phyloP scores from a whole-genome alignment of 306 rosid genomes.

The Gastrolobium villosum region DNA sequence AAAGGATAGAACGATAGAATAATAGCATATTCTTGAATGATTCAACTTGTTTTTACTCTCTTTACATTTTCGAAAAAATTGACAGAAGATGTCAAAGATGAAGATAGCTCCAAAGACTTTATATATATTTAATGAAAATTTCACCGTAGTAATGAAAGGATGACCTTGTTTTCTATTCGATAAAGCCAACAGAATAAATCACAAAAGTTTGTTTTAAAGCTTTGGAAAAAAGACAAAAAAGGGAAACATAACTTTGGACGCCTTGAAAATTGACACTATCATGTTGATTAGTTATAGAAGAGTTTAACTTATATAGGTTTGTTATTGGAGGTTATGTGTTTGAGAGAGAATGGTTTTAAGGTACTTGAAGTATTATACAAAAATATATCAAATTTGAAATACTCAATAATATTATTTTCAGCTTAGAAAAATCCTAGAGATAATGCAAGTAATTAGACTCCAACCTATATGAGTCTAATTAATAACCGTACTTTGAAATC shows the following conservation, averaged over 20 bases:
- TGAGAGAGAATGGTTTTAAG: no score
- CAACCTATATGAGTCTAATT: no score
- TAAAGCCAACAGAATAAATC: slow-evolving; percentile 10
- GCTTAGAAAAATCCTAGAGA: no score
- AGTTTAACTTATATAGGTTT: neutral
- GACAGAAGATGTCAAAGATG: neutral
- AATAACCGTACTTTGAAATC: no score
- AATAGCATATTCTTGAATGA: neutral
- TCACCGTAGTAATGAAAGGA: neutral
- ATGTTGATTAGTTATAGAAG: neutral
- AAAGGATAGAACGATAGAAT: neutral
- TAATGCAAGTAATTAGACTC: no score
- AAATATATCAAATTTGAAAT: no score
- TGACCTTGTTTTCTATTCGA: slow-evolving; percentile 23
- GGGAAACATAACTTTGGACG: slow-evolving; percentile 34
- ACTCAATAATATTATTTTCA: no score
- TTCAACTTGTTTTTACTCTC: neutral
- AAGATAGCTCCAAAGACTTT: slow-evolving; percentile 2
- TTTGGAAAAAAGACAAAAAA: slow-evolving; percentile 1
- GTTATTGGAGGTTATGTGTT: no score
- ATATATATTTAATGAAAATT: neutral
- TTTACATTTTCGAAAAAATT: neutral
- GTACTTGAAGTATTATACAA: no score
- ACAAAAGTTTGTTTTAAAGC: slow-evolving; percentile 24
- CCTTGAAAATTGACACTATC: slow-evolving; percentile 17